Evolutionary conservation across 164 flowering plant species (phyloP).

Genomic region (Vitis riparia): DNA sequence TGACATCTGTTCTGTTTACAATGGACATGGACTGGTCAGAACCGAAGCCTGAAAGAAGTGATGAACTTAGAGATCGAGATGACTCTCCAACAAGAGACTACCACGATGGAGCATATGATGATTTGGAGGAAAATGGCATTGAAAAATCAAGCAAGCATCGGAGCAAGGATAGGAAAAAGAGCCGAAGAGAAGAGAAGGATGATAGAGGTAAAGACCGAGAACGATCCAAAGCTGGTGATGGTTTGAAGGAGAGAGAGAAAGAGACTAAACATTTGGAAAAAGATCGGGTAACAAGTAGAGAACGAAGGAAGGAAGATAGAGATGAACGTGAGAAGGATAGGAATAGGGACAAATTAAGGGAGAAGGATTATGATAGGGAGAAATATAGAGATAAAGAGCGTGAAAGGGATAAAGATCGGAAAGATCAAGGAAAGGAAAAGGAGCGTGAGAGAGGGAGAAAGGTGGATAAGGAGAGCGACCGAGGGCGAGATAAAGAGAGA

Average conservation of each 20-base stretch:
- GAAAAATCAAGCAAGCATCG: conserved; percentile 43
- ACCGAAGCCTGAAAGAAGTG: conserved; percentile 21
- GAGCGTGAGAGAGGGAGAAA: conserved; percentile 23
- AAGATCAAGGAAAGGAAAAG: conserved; percentile 32
- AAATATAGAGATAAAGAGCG: conserved; percentile 42
- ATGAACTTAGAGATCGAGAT: conserved; percentile 17
- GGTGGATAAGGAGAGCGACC: conserved; percentile 32
- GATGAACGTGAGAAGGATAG: conserved; percentile 48
- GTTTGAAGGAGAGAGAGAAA: conserved; percentile 36
- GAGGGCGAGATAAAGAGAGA: conserved; percentile 31
- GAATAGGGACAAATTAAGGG: conserved; percentile 31
- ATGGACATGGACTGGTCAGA: conserved; percentile 24
- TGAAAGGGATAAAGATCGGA: conserved; percentile 41
- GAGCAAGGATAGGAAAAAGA: conserved; percentile 60
- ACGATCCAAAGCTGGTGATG: conserved; percentile 29
- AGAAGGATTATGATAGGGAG: conserved; percentile 42
- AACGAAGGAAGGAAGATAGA: conserved; percentile 50
- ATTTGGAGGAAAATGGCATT: conserved; percentile 23
- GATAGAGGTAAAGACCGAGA: conserved; percentile 50
- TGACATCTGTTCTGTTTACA: neutral
- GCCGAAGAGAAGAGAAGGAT: conserved; percentile 59
- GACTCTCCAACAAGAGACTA: conserved; percentile 28
- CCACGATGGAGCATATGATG: conserved; percentile 25
- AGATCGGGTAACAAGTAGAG: conserved; percentile 31
- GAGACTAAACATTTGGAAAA: conserved; percentile 26